phyloP scores from a whole-genome alignment of 495 filamentous ascomycete genomes.

The Lichenothelia convexa region DNA sequence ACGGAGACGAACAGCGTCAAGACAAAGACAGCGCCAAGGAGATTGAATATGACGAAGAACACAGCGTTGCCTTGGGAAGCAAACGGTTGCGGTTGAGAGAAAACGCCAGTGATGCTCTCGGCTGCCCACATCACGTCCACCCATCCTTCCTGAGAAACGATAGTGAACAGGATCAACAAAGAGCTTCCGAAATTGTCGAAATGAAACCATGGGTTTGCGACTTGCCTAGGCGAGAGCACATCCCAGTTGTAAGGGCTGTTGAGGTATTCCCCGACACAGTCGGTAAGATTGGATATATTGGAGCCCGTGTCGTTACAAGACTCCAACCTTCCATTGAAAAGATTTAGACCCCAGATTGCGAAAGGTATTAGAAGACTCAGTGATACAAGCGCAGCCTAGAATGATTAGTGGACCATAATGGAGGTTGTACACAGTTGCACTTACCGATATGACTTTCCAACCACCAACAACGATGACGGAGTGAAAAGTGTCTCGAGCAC shows the following conservation, averaged over 20 bases:
- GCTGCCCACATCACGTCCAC: conserved; percentile 71
- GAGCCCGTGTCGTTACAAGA: conserved; percentile 55
- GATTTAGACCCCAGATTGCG: conserved; percentile 82
- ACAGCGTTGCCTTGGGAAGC: conserved; percentile 67
- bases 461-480: conserved; percentile 85
- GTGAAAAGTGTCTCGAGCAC: conserved; percentile 89
- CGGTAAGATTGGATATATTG: conserved; percentile 35
- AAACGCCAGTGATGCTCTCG: conserved; percentile 63
- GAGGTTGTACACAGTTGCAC: conserved; percentile 6
- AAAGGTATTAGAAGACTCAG: conserved; percentile 90
- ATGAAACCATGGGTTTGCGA: conserved; percentile 64
- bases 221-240: conserved; percentile 63
- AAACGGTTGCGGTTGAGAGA: conserved; percentile 46
- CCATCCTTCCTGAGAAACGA: conserved; percentile 98
- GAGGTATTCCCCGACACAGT: conserved; percentile 69
- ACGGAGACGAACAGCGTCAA: conserved; percentile 96
- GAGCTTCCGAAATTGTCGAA: conserved; percentile 90
- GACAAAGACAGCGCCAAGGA: conserved; percentile 92
- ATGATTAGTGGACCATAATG: conserved; percentile 7
- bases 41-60: conserved; percentile 93
- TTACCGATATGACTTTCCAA: conserved; percentile 64
- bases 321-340: conserved; percentile 71
- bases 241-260: conserved; percentile 66
- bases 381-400: conserved; percentile 71
- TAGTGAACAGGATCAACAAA: conserved; percentile 93